Conservation (phyloP, 129 eudicot genomes). For the Flaveria linearis region DNA sequence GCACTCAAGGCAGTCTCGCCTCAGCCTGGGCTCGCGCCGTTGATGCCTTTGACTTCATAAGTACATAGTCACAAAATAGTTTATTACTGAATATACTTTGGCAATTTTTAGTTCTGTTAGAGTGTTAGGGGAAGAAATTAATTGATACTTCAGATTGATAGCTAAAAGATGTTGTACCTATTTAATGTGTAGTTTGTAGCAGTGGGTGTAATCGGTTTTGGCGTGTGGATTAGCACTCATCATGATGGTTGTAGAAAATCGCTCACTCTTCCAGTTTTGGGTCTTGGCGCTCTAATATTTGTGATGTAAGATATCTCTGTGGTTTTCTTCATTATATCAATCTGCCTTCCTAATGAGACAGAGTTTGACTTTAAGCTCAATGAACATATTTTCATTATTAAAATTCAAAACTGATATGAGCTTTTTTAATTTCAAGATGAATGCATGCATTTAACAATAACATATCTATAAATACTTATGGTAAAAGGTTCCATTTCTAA, state of each 20-base stretch:
- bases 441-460: constrained; percentile 13
- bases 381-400: not conserved
- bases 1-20: no score
- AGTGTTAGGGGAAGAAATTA: constrained; percentile 1
- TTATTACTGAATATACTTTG: not conserved
- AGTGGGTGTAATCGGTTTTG: constrained; percentile 74
- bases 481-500: not conserved
- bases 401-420: not conserved
- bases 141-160: constrained; percentile 7
- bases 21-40: no score
- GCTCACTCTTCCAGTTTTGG: constrained; percentile 86
- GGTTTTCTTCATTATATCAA: constrained; percentile 1
- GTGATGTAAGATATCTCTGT: constrained; percentile 49
- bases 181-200: constrained; percentile 63
- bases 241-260: constrained; percentile 84
- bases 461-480: not conserved
- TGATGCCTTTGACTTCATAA: no score
- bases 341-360: not conserved
- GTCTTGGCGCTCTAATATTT: constrained; percentile 77
- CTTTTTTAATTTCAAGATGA: not conserved
- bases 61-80: not conserved
- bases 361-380: not conserved
- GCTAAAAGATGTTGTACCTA: not conserved
- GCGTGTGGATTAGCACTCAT: constrained; percentile 86
- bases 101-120: not conserved